A percentile compares a stretch with the other conserved stretches of the same genome.
Evolutionary conservation across 2,329 filamentous ascomycete species (phyloP).

Genomic region (Chrysoporthe puriensis): DNA sequence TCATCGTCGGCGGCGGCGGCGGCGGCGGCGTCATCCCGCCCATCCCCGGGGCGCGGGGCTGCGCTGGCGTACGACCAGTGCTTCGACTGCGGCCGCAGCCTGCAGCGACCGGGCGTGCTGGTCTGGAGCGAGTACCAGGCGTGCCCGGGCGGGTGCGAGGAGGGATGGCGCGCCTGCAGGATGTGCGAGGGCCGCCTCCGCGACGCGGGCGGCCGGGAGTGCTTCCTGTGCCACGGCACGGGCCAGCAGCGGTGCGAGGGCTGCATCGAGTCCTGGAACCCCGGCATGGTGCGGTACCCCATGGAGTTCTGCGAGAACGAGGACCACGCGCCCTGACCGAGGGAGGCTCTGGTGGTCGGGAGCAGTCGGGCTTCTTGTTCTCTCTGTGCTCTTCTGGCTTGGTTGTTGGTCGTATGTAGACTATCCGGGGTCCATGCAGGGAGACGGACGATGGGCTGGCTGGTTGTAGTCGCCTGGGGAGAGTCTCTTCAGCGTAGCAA

Average conservation of each 20-base stretch:
- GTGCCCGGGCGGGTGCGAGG: conserved; percentile 1
- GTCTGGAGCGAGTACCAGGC: not conserved
- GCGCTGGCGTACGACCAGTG: not conserved
- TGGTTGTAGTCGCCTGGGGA: too few relatives aligned
- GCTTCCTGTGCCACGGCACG: not conserved
- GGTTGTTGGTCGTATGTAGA: too few relatives aligned
- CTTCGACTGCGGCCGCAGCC: not conserved
- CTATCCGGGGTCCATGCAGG: too few relatives aligned
- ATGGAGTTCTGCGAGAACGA: not conserved
- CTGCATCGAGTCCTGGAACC: not conserved
- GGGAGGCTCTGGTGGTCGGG: not conserved
- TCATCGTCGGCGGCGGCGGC: not conserved
- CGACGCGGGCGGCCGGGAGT: not conserved
- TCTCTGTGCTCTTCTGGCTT: too few relatives aligned
- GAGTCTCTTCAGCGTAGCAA: too few relatives aligned
- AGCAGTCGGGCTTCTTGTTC: too few relatives aligned
- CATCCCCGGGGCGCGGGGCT: not conserved
- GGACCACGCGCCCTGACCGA: not conserved
- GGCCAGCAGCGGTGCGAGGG: not conserved
- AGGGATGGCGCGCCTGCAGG: not conserved
- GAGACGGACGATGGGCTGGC: too few relatives aligned
- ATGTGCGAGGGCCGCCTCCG: not conserved
- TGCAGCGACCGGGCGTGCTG: not conserved
- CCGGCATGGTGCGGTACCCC: not conserved
- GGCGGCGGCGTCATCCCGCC: not conserved